Base-by-base conservation (phyloP, 2,329 filamentous ascomycete species). In the Huntiella abstrusa region DNA sequence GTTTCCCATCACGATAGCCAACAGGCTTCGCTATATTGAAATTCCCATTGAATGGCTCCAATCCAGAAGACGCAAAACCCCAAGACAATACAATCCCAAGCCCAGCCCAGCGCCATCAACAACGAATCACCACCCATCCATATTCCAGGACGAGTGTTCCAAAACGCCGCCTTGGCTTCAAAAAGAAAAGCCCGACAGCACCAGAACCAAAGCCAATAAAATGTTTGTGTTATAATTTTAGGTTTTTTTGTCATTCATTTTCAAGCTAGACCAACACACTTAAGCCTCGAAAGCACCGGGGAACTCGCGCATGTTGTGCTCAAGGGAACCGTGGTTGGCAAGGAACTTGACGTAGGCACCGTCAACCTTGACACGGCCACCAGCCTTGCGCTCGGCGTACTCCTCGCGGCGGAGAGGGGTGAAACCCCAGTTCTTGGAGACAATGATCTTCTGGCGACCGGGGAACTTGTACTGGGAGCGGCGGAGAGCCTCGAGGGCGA, bases 371-470 rank as follows among this genome's bases (percentile, higher is more conserved):
- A 98, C 80, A 64, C 78, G 80, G 64, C 91, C 91, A 61, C 80
- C 82, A 64, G 85, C 75, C 78, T 93, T 92, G 74, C 88, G 83
- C 69, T 86, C 77, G 64, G 93, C 73, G 74, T 96, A 98, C 69
- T 98, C 91, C 59, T 96, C 91, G 60, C 91, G 87, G 62, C 85
- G 82, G 61, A 98, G 84, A 64, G 87, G 87, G 54, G 91, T 98
- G 83, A 98, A 98, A 59, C 91, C 91, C 91, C 91, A 98, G 80
- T 98, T 98, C 86, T 96, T 98, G 76, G 83, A 92, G 72, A 96
- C 81, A 63, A 98, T 95, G 74, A 98, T 96, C 86, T 98, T 98
- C 79, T 98, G 91, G 72, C 91, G 88, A 69, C 91, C 91, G 58
- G 91, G 91, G 84, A 98, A 98, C 83, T 96, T 98, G 85, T 96